A percentile compares a stretch with the other conserved stretches of the same genome.
phyloP scores from a whole-genome alignment of 257 asterid species.

The Penstemon newberryi region DNA sequence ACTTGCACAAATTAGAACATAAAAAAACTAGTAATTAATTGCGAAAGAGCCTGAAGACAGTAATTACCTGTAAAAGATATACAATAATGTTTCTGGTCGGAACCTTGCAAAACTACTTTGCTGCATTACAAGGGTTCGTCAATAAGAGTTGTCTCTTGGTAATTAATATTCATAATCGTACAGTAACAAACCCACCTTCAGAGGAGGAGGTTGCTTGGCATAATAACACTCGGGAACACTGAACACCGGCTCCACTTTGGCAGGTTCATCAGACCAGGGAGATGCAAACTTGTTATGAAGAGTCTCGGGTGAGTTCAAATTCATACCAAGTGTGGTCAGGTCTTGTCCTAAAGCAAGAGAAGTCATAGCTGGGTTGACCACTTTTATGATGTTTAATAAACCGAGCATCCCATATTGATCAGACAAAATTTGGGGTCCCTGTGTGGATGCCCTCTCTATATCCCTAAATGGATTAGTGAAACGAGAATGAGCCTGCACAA shows the following conservation, averaged over 20 bases:
- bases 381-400: slow-evolving; percentile 61
- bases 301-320: slow-evolving; percentile 73
- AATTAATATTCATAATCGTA: neutral
- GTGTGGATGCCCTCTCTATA: slow-evolving; percentile 55
- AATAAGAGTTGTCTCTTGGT: neutral
- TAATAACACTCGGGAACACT: slow-evolving; percentile 70
- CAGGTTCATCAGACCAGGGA: slow-evolving; percentile 92
- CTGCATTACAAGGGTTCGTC: slow-evolving; percentile 44
- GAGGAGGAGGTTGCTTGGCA: slow-evolving; percentile 56
- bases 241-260: slow-evolving; percentile 80
- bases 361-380: slow-evolving; percentile 61
- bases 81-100: slow-evolving; percentile 64
- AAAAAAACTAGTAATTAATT: slow-evolving; percentile 15
- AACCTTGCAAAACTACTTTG: slow-evolving; percentile 61
- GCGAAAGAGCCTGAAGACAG: neutral
- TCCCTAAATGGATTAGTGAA: slow-evolving; percentile 63
- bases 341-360: slow-evolving; percentile 82
- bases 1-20: slow-evolving; percentile 31
- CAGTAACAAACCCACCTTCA: slow-evolving; percentile 50
- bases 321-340: slow-evolving; percentile 77
- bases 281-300: slow-evolving; percentile 82
- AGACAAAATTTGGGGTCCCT: slow-evolving; percentile 52
- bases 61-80: slow-evolving; percentile 79
- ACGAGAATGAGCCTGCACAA: slow-evolving; percentile 74
- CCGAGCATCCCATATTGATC: slow-evolving; percentile 80